phyloP scores from a whole-genome alignment of 352 stramenopile genomes.

The Aphanomyces stellatus region DNA sequence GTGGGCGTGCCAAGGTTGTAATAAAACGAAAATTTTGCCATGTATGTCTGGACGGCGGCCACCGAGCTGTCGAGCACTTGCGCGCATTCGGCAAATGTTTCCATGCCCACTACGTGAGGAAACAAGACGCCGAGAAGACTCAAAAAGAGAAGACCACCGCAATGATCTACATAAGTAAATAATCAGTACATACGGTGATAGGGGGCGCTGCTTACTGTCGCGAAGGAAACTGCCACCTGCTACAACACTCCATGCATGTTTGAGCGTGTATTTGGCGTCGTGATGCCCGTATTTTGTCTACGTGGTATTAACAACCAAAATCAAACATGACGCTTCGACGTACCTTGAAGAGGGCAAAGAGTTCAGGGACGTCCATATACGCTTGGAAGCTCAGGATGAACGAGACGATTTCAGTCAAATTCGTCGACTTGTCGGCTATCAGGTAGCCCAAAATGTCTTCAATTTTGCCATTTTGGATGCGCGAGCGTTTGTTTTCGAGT shows the following conservation, averaged over 20 bases:
- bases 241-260: constrained; percentile 17
- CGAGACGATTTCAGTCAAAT: neutral
- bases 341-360: constrained; percentile 10
- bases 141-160: constrained; percentile 7
- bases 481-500: constrained; percentile 15
- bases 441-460: constrained; percentile 13
- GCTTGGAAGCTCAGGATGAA: constrained; percentile 17
- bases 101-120: neutral
- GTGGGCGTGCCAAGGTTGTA: neutral
- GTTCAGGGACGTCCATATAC: constrained; percentile 8
- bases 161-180: neutral
- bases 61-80: neutral
- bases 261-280: constrained; percentile 1
- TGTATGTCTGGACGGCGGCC: neutral
- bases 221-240: constrained; percentile 6
- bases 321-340: neutral
- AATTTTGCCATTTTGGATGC: constrained; percentile 16
- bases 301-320: neutral
- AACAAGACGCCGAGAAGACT: neutral
- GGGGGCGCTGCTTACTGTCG: neutral
- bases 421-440: constrained; percentile 16
- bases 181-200: neutral
- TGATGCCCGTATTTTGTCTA: neutral
- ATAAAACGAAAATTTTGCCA: neutral
- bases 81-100: neutral